Percentiles rank a stretch among this genome's conserved stretches.
Conservation (phyloP, 1,284 basidiomycete species). For the Grifola frondosa region DNA sequence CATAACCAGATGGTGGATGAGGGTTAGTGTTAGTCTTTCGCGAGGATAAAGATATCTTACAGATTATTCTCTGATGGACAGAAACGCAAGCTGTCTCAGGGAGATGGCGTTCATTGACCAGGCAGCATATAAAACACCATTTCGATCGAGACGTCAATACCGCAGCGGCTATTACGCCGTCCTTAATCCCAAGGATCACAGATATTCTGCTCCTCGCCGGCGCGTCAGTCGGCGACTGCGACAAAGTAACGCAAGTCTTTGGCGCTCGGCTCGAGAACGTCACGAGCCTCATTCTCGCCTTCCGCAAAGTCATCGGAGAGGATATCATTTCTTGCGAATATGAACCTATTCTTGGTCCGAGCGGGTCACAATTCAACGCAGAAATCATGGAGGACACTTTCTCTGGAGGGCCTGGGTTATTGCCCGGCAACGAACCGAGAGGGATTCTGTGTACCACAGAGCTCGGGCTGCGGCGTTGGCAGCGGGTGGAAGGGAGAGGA, state of each 20-base stretch:
- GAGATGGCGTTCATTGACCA: constrained; percentile 52
- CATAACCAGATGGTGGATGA: constrained; percentile 45
- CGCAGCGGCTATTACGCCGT: constrained; percentile 31
- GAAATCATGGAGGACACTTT: constrained; percentile 45
- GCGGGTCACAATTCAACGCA: constrained; percentile 39
- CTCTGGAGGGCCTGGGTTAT: constrained; percentile 9
- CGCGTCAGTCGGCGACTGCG: constrained; percentile 27
- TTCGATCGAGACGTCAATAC: constrained; percentile 32
- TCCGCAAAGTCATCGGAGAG: constrained; percentile 53
- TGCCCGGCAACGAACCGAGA: constrained; percentile 1
- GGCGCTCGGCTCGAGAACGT: constrained; percentile 41
- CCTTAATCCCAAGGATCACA: constrained; percentile 36
- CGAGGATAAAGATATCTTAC: no score
- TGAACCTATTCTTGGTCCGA: constrained; percentile 27
- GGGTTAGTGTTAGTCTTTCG: constrained; percentile 36
- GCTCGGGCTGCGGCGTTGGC: no score
- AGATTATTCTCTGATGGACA: constrained; percentile 19
- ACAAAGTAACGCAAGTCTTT: constrained; percentile 26
- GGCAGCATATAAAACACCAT: constrained; percentile 40
- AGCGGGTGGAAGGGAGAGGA: no score
- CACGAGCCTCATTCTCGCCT: constrained; percentile 38
- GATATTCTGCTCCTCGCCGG: constrained; percentile 47
- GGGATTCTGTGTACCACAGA: constrained; percentile 36
- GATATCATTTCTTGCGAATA: constrained; percentile 53
- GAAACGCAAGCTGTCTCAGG: constrained; percentile 52